Evolutionary conservation across 2,329 filamentous ascomycete species (phyloP).

Genomic region (Trichophaea hybrida): DNA sequence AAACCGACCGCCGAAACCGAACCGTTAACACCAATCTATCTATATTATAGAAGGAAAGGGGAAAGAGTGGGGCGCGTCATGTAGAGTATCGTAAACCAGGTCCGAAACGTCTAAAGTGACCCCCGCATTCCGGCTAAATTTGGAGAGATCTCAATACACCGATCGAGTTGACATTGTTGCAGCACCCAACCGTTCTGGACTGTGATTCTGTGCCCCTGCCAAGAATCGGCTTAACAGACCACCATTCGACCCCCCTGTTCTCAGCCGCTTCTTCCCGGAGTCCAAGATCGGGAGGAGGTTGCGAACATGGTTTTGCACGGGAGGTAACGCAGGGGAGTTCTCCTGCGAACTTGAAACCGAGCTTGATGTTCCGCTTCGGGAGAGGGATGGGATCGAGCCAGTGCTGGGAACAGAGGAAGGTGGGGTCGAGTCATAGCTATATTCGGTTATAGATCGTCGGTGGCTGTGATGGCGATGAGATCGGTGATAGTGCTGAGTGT

Average conservation of each 20-base stretch:
- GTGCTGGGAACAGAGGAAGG: slow-evolving; percentile 24
- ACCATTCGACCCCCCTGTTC: slow-evolving; percentile 11
- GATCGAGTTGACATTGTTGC: background rate
- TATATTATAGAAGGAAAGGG: background rate
- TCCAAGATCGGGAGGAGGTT: slow-evolving; percentile 18
- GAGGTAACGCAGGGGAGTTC: slow-evolving; percentile 23
- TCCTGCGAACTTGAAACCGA: slow-evolving; percentile 24
- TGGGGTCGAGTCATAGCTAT: slow-evolving; percentile 19
- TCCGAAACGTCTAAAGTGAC: background rate
- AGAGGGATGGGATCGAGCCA: slow-evolving; percentile 23
- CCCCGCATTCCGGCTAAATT: background rate
- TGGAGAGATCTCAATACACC: background rate
- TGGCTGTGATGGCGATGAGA: background rate
- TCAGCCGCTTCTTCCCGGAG: slow-evolving; percentile 16
- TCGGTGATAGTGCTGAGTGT: slow-evolving; percentile 5
- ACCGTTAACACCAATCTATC: background rate
- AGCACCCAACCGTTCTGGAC: background rate
- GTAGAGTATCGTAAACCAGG: background rate
- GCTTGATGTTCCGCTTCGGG: slow-evolving; percentile 24
- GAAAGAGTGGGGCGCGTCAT: background rate
- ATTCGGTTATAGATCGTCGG: slow-evolving; percentile 17
- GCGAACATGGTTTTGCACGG: slow-evolving; percentile 13
- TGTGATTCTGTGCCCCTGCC: background rate
- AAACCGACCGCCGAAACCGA: too few species aligned
- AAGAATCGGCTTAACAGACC: slow-evolving; percentile 20